A percentile compares a stretch with the other conserved stretches of the same genome.
Conservation (phyloP, 495 filamentous ascomycete species). For the Penicillium herquei region DNA sequence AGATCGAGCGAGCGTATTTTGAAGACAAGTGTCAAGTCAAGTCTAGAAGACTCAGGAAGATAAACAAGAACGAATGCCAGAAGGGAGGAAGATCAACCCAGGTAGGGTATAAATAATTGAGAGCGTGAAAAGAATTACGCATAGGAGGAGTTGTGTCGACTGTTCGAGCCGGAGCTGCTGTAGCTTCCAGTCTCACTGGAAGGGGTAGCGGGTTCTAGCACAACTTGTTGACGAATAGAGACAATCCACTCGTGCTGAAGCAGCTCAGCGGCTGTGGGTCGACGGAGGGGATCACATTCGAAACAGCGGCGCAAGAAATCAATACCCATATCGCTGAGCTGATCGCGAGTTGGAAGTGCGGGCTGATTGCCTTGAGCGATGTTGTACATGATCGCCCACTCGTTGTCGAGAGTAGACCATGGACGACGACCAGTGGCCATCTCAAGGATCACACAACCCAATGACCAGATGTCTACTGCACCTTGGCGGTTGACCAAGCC, state of each 20-base stretch:
- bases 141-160: constrained; percentile 37
- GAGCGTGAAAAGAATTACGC: constrained; percentile 16
- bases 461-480: constrained; percentile 95
- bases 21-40: not conserved
- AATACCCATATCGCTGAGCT: constrained; percentile 79
- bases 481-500: constrained; percentile 62
- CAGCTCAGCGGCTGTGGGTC: constrained; percentile 82
- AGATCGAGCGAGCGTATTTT: constrained; percentile 24
- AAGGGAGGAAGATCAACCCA: not conserved
- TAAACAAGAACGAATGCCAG: not conserved
- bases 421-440: constrained; percentile 95
- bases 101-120: not conserved
- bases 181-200: constrained; percentile 36
- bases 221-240: constrained; percentile 58
- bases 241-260: constrained; percentile 97
- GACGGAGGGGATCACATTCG: constrained; percentile 73
- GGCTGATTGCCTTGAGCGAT: constrained; percentile 95
- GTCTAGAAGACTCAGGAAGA: not conserved
- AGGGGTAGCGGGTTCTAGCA: constrained; percentile 52
- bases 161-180: constrained; percentile 29
- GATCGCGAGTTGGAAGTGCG: constrained; percentile 74
- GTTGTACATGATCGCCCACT: constrained; percentile 99
- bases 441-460: constrained; percentile 95
- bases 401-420: constrained; percentile 97
- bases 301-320: constrained; percentile 90